These are phyloP conservation scores for Ciborinia camelliae DNA, from an alignment of 2,329 filamentous ascomycete genomes.

Conservation along the genomic window DNA sequence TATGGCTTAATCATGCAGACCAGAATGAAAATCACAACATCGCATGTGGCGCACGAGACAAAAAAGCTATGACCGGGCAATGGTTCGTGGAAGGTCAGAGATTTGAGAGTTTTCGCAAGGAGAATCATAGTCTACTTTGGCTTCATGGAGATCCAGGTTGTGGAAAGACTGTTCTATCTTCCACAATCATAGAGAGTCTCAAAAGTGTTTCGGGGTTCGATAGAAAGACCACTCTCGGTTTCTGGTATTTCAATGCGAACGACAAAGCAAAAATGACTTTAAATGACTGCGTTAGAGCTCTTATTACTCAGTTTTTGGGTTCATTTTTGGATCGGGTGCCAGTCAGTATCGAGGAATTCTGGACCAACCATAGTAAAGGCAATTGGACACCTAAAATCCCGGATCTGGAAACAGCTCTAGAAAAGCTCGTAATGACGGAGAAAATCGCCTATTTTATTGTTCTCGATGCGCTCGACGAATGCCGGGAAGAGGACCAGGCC, in stretches of 20 bases:
- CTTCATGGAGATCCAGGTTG: background rate
- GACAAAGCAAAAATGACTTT: background rate
- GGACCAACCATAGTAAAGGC: background rate
- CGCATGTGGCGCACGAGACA: background rate
- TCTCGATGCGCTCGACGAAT: constrained; percentile 5
- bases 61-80: background rate
- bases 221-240: background rate
- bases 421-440: background rate
- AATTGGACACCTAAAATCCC: background rate
- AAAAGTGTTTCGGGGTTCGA: background rate
- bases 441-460: background rate
- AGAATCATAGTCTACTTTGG: background rate
- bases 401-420: too few relatives aligned
- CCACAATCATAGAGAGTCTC: background rate
- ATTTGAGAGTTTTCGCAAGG: background rate
- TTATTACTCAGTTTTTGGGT: background rate
- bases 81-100: background rate
- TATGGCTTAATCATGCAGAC: background rate
- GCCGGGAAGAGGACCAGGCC: background rate
- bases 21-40: constrained; percentile 5
- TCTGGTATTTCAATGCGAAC: background rate
- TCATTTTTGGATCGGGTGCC: background rate
- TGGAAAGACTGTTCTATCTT: background rate
- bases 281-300: background rate
- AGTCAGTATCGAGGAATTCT: background rate